These are phyloP conservation scores for Teunomyces stri DNA, from an alignment of 805 yeast genomes.

Conservation along the genomic window DNA sequence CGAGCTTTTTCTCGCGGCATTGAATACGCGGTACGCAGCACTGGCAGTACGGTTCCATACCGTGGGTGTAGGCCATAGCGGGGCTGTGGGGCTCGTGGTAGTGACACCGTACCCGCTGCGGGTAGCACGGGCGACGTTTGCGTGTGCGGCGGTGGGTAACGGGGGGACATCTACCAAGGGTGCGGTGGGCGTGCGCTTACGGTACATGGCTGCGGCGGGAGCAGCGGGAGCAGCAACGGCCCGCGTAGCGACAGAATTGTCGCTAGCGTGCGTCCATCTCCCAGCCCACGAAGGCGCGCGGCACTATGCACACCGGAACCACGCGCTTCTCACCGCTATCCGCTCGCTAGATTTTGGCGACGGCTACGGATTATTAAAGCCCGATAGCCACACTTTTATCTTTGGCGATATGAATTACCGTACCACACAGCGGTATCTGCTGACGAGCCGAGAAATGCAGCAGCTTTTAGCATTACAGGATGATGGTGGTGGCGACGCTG, in stretches of 20 bases:
- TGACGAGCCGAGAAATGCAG: conserved; percentile 9
- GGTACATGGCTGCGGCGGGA: conserved; percentile 20
- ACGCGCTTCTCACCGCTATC: conserved; percentile 49
- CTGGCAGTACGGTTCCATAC: conserved; percentile 36
- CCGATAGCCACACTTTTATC: conserved; percentile 59
- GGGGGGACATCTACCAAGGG: conserved; percentile 71
- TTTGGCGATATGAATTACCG: conserved; percentile 89
- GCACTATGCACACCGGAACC: conserved; percentile 48
- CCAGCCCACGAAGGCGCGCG: conserved; percentile 72
- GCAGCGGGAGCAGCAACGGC: conserved; percentile 14
- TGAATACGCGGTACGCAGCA: conserved; percentile 34
- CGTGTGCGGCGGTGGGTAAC: conserved; percentile 52
- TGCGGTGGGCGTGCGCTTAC: conserved; percentile 60
- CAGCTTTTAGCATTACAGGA: conserved; percentile 25
- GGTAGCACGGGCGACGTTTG: conserved; percentile 22
- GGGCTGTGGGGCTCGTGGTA: conserved; percentile 57
- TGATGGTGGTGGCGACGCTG: conserved; percentile 22
- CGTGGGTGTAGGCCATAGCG: conserved; percentile 45
- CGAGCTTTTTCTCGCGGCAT: conserved; percentile 29
- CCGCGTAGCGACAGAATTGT: conserved; percentile 32
- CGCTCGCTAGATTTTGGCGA: conserved; percentile 58
- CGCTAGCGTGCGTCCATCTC: conserved; percentile 71
- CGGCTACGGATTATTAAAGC: conserved; percentile 51
- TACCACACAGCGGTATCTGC: conserved; percentile 29
- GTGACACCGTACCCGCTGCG: conserved; percentile 44